Base-by-base conservation (phyloP, 164 flowering plant genomes). In the Nymphaea thermarum region DNA sequence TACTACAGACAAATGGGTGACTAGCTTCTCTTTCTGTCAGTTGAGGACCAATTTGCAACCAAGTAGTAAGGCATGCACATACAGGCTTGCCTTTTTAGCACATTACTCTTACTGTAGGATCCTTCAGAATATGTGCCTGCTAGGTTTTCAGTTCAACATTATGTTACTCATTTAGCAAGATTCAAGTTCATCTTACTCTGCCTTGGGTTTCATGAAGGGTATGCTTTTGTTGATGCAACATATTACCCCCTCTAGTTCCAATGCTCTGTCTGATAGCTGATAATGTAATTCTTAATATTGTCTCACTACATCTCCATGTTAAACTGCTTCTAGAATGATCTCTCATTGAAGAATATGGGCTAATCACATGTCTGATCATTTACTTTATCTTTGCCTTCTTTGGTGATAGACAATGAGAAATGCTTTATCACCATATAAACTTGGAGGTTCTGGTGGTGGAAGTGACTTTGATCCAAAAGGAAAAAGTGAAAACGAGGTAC, bases 391-490 rank as follows among this genome's bases (percentile, higher is more conserved):
- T 16, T 65, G 42, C 66, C 66, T 44, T 41, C 63, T 53, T 75
- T 25, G 36, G 36, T 25, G 36, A 71, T 86, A 95, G 99, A 87
- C 98, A 67, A 76, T 95, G 67, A 95, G 86, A 78, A 92, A 88
- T 81, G 96, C 98, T 63, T 80, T 95, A 63, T 95, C 98, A 55
- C 99, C 99, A 17, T 92, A 85, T 74, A 88, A 91, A 78, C 83
- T 95, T 44, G 99, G 99, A 75, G 98, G 99, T 69, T 89, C 98
- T 62, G 88, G 88, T 6, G 98, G 99, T 70, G 99, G 99, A 69
- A 90, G 97, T 82, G 99, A 95, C 80, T 95, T 95, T 86, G 97
- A 95, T 80, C 97, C 98, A 16, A 92, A 84, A 78, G 96, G 99
- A 61, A 95, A 86, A 84, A 91, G 90, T 82, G 98, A 95, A 59